Percentiles rank a stretch among this genome's conserved stretches.
Conservation (phyloP, 208 protist genomes). For the Angomonas deanei region DNA sequence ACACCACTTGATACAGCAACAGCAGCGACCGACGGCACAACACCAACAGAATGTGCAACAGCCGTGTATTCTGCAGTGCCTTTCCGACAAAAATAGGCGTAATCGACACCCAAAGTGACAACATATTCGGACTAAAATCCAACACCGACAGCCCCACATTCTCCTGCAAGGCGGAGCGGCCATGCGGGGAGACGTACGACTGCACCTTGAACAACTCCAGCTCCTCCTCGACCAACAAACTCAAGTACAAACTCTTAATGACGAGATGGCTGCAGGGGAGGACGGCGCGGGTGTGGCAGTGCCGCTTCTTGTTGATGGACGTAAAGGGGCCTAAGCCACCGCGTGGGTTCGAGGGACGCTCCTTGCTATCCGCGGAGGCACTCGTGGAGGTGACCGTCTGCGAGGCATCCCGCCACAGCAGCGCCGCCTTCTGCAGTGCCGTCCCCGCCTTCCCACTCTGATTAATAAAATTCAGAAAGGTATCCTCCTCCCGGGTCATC, state of each 20-base stretch:
- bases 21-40: slow-evolving; percentile 59
- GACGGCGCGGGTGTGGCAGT: slow-evolving; percentile 57
- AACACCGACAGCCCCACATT: neutral
- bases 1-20: slow-evolving; percentile 69
- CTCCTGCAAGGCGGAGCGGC: neutral
- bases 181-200: neutral
- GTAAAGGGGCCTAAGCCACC: slow-evolving; percentile 68
- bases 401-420: slow-evolving; percentile 78
- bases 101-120: neutral
- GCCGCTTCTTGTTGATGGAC: slow-evolving; percentile 41
- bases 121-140: neutral
- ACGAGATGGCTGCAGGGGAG: slow-evolving; percentile 66
- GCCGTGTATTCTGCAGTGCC: neutral
- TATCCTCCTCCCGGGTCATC: slow-evolving; percentile 52
- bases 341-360: neutral
- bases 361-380: neutral
- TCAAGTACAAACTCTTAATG: slow-evolving; percentile 73
- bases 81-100: neutral
- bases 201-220: slow-evolving; percentile 7
- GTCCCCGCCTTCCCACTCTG: slow-evolving; percentile 77
- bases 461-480: slow-evolving; percentile 67
- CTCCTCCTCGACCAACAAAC: slow-evolving; percentile 41
- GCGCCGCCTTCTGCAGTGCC: slow-evolving; percentile 67
- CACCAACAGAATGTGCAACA: slow-evolving; percentile 47
- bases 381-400: neutral